These are phyloP conservation scores for Penicillium sp. DNA, from an alignment of 2,329 filamentous ascomycete genomes.

Conservation along the genomic window DNA sequence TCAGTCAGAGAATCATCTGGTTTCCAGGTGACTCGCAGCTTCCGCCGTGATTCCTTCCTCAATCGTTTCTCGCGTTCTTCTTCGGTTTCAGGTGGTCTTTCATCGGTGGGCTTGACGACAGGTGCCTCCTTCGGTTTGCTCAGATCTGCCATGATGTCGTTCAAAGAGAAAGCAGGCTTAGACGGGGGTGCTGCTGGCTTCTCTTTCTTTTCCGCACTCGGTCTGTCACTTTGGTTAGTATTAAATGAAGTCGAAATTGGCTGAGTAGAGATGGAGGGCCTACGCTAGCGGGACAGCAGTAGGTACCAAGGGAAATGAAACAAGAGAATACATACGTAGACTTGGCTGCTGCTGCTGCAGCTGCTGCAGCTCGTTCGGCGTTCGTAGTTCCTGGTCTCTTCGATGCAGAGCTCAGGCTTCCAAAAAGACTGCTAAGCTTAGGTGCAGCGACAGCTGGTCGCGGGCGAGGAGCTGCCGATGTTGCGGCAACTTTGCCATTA, in stretches of 20 bases:
- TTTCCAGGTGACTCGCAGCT: constrained; percentile 65
- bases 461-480: constrained; percentile 33
- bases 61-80: constrained; percentile 64
- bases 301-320: background rate
- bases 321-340: constrained; percentile 32
- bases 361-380: constrained; percentile 48
- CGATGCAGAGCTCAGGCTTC: constrained; percentile 52
- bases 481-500: constrained; percentile 39
- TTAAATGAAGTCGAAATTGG: background rate
- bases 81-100: constrained; percentile 60
- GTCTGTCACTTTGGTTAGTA: constrained; percentile 30
- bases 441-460: constrained; percentile 45
- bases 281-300: background rate
- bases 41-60: constrained; percentile 64
- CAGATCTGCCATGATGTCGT: constrained; percentile 54
- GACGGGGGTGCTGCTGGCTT: constrained; percentile 35
- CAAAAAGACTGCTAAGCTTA: constrained; percentile 52
- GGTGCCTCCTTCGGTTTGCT: constrained; percentile 61
- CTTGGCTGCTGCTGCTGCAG: constrained; percentile 45
- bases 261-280: background rate
- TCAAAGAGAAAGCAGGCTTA: constrained; percentile 53
- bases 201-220: constrained; percentile 41
- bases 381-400: constrained; percentile 57
- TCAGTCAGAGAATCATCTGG: constrained; percentile 60
- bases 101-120: constrained; percentile 56